Percentiles rank a stretch among this genome's conserved stretches.
Evolutionary conservation across 2,329 filamentous ascomycete genomes (phyloP).

Genomic region (Aspergillus sp.): DNA sequence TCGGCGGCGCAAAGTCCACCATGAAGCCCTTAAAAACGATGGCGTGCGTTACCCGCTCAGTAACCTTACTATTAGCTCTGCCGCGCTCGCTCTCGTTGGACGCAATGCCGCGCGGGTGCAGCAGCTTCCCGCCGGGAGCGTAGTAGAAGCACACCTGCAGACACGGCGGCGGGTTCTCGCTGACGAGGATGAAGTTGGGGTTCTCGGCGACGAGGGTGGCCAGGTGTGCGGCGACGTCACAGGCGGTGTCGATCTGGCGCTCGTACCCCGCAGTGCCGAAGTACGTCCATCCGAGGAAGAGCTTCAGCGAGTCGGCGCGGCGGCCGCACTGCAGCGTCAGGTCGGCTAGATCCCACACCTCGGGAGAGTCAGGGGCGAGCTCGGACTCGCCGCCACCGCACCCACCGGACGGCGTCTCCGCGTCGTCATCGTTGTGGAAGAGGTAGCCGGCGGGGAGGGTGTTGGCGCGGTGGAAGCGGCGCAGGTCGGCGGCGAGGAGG

Average conservation of each 20-base stretch:
- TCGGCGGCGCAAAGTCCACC: slow-evolving; percentile 62
- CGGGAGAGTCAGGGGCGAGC: slow-evolving; percentile 38
- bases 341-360: slow-evolving; percentile 87
- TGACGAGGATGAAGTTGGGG: slow-evolving; percentile 67
- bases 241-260: slow-evolving; percentile 67
- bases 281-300: slow-evolving; percentile 86
- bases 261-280: slow-evolving; percentile 76
- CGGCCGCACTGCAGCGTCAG: slow-evolving; percentile 91
- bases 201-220: slow-evolving; percentile 55
- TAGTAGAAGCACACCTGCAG: slow-evolving; percentile 96
- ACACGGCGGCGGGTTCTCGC: slow-evolving; percentile 75
- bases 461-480: slow-evolving; percentile 76
- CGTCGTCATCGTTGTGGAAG: slow-evolving; percentile 61
- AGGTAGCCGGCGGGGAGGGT: slow-evolving; percentile 83
- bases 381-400: slow-evolving; percentile 16
- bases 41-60: slow-evolving; percentile 52
- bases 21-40: slow-evolving; percentile 64
- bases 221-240: slow-evolving; percentile 68
- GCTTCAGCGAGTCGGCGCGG: slow-evolving; percentile 78
- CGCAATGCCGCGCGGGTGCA: slow-evolving; percentile 29
- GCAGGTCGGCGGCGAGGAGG: slow-evolving; percentile 73
- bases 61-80: slow-evolving; percentile 54
- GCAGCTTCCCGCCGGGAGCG: slow-evolving; percentile 56
- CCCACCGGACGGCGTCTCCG: slow-evolving; percentile 31
- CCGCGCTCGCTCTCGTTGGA: slow-evolving; percentile 34